phyloP scores from a whole-genome alignment of 148 eudicot genomes.

The Cornus kousa region DNA sequence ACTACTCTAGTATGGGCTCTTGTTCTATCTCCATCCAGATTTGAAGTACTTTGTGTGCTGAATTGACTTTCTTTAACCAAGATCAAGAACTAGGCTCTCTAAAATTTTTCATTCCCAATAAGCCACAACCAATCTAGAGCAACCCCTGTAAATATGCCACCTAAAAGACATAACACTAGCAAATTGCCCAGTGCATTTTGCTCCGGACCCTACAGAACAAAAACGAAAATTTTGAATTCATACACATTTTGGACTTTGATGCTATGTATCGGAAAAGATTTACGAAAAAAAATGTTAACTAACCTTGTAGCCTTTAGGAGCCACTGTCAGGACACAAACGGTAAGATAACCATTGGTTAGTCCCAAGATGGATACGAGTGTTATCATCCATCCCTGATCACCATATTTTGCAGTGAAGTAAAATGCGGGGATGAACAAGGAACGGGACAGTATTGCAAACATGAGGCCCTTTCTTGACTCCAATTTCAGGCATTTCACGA shows the following conservation, averaged over 20 bases:
- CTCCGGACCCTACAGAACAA: slow-evolving; percentile 59
- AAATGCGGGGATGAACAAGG: slow-evolving; percentile 58
- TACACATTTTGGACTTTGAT: background rate
- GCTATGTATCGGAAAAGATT: too few species aligned
- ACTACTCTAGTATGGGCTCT: too few species aligned
- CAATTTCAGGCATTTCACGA: slow-evolving; percentile 32
- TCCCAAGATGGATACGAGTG: slow-evolving; percentile 58
- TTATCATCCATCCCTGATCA: slow-evolving; percentile 79
- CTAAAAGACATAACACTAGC: slow-evolving; percentile 50
- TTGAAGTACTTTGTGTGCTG: too few species aligned
- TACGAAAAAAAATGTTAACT: background rate
- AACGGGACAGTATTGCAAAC: slow-evolving; percentile 40
- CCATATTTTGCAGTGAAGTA: slow-evolving; percentile 78
- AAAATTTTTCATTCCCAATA: slow-evolving; percentile 36
- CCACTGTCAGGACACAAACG: slow-evolving; percentile 65
- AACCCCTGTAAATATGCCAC: slow-evolving; percentile 62
- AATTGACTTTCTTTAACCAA: background rate
- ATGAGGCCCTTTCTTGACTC: slow-evolving; percentile 52
- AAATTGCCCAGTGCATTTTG: slow-evolving; percentile 68
- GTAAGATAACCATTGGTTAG: slow-evolving; percentile 79
- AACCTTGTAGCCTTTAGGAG: slow-evolving; percentile 77
- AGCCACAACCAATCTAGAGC: slow-evolving; percentile 80
- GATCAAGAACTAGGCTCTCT: too few species aligned
- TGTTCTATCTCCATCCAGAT: too few species aligned
- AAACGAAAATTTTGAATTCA: background rate